Evolutionary conservation across 129 eudicot species (phyloP).

Genomic region (Flaveria robusta): DNA sequence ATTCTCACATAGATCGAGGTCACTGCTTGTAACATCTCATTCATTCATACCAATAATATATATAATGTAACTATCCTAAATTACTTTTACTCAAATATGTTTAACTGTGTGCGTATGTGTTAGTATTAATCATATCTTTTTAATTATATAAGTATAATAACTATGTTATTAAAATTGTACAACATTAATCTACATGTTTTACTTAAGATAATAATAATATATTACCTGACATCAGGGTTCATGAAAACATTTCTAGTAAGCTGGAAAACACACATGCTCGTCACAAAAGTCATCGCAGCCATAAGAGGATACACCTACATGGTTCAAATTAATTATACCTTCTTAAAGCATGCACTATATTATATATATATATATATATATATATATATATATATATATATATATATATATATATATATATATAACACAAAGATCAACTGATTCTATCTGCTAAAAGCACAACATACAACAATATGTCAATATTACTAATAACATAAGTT

Average conservation of each 20-base stretch:
- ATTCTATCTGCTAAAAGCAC: too few species aligned
- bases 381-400: too few species aligned
- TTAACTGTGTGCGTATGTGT: background rate
- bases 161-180: background rate
- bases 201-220: background rate
- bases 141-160: background rate
- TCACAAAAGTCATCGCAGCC: slow-evolving; percentile 93
- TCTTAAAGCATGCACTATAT: background rate
- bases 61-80: background rate
- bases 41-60: background rate
- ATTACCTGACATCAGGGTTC: slow-evolving; percentile 91
- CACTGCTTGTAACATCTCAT: background rate
- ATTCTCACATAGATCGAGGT: background rate
- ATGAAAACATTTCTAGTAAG: slow-evolving; percentile 74
- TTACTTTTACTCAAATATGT: background rate
- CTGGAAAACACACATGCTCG: slow-evolving; percentile 76
- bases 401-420: too few species aligned
- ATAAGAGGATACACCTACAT: slow-evolving; percentile 82
- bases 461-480: background rate
- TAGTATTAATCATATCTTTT: background rate
- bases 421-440: too few species aligned
- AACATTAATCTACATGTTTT: background rate
- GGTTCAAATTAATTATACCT: background rate
- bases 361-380: background rate
- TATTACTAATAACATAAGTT: background rate